A percentile compares a stretch with the other conserved stretches of the same genome.
phyloP scores from a whole-genome alignment of 2,329 filamentous ascomycete genomes.

The Fusarium brachygibbosum region DNA sequence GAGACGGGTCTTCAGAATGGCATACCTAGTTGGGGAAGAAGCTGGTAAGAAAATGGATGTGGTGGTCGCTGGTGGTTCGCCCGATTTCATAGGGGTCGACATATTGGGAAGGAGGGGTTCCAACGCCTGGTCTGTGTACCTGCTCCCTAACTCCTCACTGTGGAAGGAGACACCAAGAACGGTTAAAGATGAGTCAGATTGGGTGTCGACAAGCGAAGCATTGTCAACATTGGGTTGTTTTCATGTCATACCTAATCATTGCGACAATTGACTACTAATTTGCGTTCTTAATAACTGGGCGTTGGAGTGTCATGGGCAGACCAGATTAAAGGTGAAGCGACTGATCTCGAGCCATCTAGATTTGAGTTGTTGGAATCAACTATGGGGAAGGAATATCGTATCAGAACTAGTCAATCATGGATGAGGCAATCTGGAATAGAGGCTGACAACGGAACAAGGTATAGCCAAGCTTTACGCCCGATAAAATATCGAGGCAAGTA shows the following conservation, averaged over 20 bases:
- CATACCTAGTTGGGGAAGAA: background rate
- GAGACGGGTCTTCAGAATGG: conserved; percentile 18
- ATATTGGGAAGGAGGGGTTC: conserved; percentile 15
- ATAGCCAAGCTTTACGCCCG: background rate
- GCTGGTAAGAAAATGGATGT: background rate
- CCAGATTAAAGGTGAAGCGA: background rate
- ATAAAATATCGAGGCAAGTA: background rate
- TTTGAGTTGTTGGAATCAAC: background rate
- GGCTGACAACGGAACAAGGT: background rate
- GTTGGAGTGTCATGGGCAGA: background rate
- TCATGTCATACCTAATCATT: background rate
- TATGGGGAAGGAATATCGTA: background rate
- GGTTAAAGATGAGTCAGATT: conserved; percentile 3
- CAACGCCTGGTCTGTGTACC: background rate
- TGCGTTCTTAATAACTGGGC: background rate
- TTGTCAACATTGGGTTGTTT: background rate
- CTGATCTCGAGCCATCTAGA: background rate
- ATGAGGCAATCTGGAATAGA: background rate
- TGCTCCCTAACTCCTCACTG: background rate
- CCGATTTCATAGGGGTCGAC: conserved; percentile 14
- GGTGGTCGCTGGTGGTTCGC: conserved; percentile 26
- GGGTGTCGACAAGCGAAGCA: background rate
- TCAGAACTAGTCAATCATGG: too few species aligned
- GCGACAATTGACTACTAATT: background rate
- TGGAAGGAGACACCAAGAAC: background rate